Evolutionary conservation across 345 rosid species (phyloP).

Genomic region (Turritis glabra): DNA sequence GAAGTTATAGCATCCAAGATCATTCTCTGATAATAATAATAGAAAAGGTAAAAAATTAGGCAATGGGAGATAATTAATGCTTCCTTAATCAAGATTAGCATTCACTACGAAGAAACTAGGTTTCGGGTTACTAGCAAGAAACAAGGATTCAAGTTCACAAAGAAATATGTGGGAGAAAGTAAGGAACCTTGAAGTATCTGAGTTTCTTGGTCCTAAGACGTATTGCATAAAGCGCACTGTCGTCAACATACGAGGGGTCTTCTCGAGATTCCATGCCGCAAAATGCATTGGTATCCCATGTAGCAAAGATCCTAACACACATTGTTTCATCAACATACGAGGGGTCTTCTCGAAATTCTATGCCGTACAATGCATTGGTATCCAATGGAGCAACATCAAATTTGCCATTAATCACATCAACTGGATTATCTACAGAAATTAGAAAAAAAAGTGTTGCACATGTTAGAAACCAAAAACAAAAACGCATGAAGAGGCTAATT

Average conservation of each 20-base stretch:
- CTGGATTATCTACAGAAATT: conserved; percentile 36
- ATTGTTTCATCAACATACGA: conserved; percentile 46
- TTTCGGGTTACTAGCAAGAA: not conserved
- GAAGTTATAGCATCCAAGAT: conserved; percentile 64
- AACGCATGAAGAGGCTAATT: not conserved
- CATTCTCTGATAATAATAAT: conserved; percentile 52
- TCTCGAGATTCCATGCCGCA: conserved; percentile 44
- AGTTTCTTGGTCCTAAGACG: conserved; percentile 40
- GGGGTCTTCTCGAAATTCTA: conserved; percentile 49
- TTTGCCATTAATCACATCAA: conserved; percentile 33
- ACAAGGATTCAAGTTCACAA: not conserved
- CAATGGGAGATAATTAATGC: not conserved
- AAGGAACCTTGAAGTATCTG: conserved; percentile 68
- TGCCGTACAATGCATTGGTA: conserved; percentile 48
- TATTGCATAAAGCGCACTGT: conserved; percentile 51
- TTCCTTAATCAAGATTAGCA: not conserved
- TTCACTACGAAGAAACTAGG: not conserved
- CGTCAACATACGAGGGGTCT: conserved; percentile 45
- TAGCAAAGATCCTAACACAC: conserved; percentile 39
- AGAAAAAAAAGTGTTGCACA: not conserved
- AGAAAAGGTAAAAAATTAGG: conserved; percentile 4
- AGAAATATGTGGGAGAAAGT: conserved; percentile 10
- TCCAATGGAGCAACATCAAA: conserved; percentile 43
- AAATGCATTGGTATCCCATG: conserved; percentile 55
- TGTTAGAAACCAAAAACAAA: not conserved